Evolutionary conservation across 23 red algal genomes (phyloP), one percentile per base, ranked within the genome.

Genomic region (Cyanidiococcus yangmingshanensis): DNA sequence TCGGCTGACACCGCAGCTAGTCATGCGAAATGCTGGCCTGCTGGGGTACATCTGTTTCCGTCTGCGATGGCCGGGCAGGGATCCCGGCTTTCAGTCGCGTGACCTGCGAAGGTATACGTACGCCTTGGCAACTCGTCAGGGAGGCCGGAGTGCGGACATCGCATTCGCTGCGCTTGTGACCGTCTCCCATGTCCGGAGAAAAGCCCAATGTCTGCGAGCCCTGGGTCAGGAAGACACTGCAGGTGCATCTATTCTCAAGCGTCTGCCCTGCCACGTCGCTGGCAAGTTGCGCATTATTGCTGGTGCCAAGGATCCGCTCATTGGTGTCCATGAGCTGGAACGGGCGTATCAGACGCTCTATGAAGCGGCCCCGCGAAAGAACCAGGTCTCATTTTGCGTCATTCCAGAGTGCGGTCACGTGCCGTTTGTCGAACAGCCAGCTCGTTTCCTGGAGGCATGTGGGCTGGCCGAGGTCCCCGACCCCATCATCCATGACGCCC

Each of bases 401-500:
- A 41, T 91, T 12, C 63, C 81, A 32, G 79, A 67, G 0, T 82
- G 68, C 30, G 92, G 89, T 74, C 92, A 96, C n/a, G 89, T 87
- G 32, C 87, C 92, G 0, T 77, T 85, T 77, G 50, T 96, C 16
- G 92, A 96, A 51, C 59, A 89, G 39, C 92, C 92, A 0, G 80
- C 37, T 2, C 37, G 82, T 27, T 96, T 96, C 39, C 67, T 63
- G 17, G 36, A 79, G 34, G 86, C 86, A 39, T 79, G 63, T 29
- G 63, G 63, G 27, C 27, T 71, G 27, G 15, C 3, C n/a, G 63
- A 35, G 50, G n/a, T 57, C n/a, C n/a, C n/a, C n/a, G n/a, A n/a
- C n/a, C n/a, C n/a, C n/a, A n/a, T n/a, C n/a, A n/a, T n/a, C n/a
- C n/a, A n/a, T n/a, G n/a, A n/a, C n/a, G n/a, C n/a, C n/a, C n/a